Evolutionary conservation across 192 early-diverging fungal genomes (phyloP).

Genomic region (Lobulomyces angularis): DNA sequence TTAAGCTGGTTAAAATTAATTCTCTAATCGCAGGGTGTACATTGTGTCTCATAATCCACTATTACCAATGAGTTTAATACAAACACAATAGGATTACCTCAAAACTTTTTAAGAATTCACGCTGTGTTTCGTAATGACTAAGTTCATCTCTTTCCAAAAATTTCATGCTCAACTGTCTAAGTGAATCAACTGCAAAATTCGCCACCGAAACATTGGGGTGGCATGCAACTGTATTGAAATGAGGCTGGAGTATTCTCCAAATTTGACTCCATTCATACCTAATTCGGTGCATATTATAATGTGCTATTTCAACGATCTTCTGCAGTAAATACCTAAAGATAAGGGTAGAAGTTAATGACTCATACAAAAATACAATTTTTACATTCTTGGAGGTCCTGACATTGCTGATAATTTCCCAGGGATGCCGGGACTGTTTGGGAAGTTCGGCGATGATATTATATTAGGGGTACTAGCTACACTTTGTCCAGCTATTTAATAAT

Average conservation of each 20-base stretch:
- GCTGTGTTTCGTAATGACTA: slow-evolving; percentile 84
- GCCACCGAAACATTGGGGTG: slow-evolving; percentile 73
- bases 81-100: slow-evolving; percentile 62
- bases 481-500: too few species aligned
- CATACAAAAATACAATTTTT: too few species aligned
- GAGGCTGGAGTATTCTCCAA: slow-evolving; percentile 54
- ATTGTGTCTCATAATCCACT: slow-evolving; percentile 64
- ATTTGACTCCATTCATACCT: slow-evolving; percentile 89
- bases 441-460: not conserved
- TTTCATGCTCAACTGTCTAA: slow-evolving; percentile 85
- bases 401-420: not conserved
- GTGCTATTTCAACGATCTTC: slow-evolving; percentile 88
- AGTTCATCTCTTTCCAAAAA: slow-evolving; percentile 92
- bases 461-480: slow-evolving; percentile 8
- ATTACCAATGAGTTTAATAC: too few species aligned
- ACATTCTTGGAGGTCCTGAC: slow-evolving; percentile 15
- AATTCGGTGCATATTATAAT: slow-evolving; percentile 96
- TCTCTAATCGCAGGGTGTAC: slow-evolving; percentile 63
- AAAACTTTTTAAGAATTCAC: slow-evolving; percentile 86
- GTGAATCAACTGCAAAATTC: slow-evolving; percentile 79
- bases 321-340: slow-evolving; percentile 70
- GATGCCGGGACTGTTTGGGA: not conserved
- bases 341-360: slow-evolving; percentile 3
- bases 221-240: slow-evolving; percentile 77
- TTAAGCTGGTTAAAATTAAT: slow-evolving; percentile 27